Evolutionary conservation across 768 basidiomycete species (phyloP).

Genomic region (Asterophora lycoperdoides): DNA sequence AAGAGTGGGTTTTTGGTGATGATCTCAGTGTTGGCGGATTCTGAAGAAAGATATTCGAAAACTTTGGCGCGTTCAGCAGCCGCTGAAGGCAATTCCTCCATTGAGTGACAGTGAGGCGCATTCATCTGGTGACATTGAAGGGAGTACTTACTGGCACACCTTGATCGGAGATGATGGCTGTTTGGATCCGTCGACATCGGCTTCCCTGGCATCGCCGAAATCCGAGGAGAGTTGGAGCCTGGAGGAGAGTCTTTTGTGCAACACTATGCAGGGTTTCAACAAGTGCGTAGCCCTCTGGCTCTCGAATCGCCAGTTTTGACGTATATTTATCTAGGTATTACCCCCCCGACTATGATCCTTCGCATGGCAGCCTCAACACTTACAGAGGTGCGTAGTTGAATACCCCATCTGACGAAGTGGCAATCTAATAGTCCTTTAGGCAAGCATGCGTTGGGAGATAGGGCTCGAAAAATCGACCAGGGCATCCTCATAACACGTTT

Average conservation of each 20-base stretch:
- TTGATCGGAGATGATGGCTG: background rate
- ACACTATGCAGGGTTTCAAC: slow-evolving; percentile 47
- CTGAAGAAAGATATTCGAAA: background rate
- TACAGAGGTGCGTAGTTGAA: slow-evolving; percentile 54
- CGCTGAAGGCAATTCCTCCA: slow-evolving; percentile 42
- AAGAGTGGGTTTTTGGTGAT: slow-evolving; percentile 28
- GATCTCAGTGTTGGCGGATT: background rate
- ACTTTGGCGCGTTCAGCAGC: slow-evolving; percentile 33
- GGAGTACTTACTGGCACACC: too few relatives aligned
- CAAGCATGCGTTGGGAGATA: slow-evolving; percentile 90
- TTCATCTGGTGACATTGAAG: background rate
- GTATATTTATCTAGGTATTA: slow-evolving; percentile 35
- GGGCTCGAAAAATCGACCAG: slow-evolving; percentile 93
- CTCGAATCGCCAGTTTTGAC: background rate
- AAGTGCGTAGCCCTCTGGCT: slow-evolving; percentile 25
- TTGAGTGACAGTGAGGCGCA: slow-evolving; percentile 37
- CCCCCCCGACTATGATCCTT: slow-evolving; percentile 48
- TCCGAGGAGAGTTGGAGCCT: background rate
- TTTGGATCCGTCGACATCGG: background rate
- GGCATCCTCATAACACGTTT: slow-evolving; percentile 95
- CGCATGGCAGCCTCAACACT: slow-evolving; percentile 66
- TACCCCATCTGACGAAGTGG: background rate
- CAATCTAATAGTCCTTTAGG: slow-evolving; percentile 39
- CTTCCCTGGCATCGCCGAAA: background rate
- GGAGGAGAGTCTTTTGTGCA: background rate